Evolutionary conservation across 495 filamentous ascomycete species (phyloP).

Genomic region (Tuber melanosporum): DNA sequence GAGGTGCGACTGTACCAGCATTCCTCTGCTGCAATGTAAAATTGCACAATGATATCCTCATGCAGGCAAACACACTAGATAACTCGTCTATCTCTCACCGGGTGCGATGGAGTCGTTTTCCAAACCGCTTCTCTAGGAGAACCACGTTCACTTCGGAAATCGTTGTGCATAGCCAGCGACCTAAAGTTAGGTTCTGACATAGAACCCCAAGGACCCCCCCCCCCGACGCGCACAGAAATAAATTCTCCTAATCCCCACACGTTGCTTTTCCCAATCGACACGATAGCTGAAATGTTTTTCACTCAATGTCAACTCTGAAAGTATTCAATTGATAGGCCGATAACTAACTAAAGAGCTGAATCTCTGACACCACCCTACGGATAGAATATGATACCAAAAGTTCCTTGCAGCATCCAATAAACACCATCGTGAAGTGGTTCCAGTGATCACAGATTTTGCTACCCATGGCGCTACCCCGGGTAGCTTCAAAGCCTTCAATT

Average conservation of each 20-base stretch:
- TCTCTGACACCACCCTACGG: neutral
- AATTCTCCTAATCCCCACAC: neutral
- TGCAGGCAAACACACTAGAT: neutral
- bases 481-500: neutral
- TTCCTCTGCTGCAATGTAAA: neutral
- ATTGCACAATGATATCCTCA: neutral
- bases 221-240: neutral
- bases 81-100: neutral
- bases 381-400: neutral
- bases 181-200: neutral
- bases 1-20: too few relatives aligned
- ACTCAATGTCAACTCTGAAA: neutral
- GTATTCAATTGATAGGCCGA: neutral
- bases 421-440: neutral
- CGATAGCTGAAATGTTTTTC: neutral
- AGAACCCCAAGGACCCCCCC: neutral
- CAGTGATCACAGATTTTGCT: neutral
- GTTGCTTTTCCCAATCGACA: neutral
- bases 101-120: neutral
- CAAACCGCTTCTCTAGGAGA: neutral
- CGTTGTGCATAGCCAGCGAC: neutral
- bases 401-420: neutral
- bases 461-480: neutral
- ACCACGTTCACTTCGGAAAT: neutral
- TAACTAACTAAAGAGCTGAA: neutral